Percentiles rank a stretch among this genome's conserved stretches.
Evolutionary conservation across 345 rosid species (phyloP).

Genomic region (Cardamine occulta): DNA sequence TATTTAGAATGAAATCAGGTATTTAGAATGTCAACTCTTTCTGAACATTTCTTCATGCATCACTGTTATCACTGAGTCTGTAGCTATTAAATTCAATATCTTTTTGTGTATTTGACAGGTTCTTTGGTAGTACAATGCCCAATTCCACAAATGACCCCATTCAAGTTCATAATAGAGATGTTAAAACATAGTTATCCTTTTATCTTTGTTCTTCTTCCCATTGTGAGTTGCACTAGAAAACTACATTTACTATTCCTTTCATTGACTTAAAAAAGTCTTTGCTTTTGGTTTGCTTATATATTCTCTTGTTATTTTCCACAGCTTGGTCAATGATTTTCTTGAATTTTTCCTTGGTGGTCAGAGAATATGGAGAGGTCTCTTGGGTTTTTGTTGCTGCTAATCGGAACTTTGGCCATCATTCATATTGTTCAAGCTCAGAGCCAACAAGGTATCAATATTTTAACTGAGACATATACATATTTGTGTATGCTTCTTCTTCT

Average conservation of each 20-base stretch:
- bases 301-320: neutral
- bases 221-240: constrained; percentile 14
- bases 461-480: neutral
- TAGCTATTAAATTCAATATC: constrained; percentile 18
- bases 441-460: constrained; percentile 39
- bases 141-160: neutral
- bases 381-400: neutral
- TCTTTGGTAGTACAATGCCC: neutral
- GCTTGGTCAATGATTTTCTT: neutral
- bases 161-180: neutral
- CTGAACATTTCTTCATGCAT: constrained; percentile 22
- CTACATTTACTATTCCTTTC: neutral
- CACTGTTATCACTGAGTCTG: constrained; percentile 2
- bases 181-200: neutral
- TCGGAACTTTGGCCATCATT: constrained; percentile 1
- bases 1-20: no score
- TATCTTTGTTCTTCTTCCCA: neutral
- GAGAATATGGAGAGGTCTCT: constrained; percentile 30
- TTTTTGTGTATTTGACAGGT: neutral
- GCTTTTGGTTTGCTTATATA: constrained; percentile 8
- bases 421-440: constrained; percentile 38
- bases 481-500: neutral
- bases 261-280: constrained; percentile 10
- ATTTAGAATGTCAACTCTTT: constrained; percentile 31
- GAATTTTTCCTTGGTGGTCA: neutral